Evolutionary conservation across 495 filamentous ascomycete species (phyloP).

Genomic region (Viridothelium virens): DNA sequence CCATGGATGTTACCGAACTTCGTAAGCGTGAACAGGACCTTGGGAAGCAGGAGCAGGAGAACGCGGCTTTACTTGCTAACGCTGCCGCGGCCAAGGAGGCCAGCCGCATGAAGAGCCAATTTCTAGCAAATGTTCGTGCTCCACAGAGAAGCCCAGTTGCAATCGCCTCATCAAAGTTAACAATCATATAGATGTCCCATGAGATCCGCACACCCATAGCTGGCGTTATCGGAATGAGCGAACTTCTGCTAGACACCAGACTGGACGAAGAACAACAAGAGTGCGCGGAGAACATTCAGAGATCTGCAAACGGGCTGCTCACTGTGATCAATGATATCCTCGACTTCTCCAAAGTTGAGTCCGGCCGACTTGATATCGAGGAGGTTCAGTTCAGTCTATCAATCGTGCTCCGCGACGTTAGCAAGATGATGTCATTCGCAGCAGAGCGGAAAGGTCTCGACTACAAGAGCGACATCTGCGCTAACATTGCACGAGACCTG

Average conservation of each 20-base stretch:
- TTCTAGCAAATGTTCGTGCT: slow-evolving; percentile 47
- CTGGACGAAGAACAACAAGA: slow-evolving; percentile 63
- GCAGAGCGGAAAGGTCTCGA: slow-evolving; percentile 34
- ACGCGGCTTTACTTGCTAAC: slow-evolving; percentile 53
- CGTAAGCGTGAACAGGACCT: slow-evolving; percentile 51
- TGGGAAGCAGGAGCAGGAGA: slow-evolving; percentile 52
- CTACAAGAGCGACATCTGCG: slow-evolving; percentile 28
- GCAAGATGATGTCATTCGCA: slow-evolving; percentile 51
- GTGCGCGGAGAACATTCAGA: slow-evolving; percentile 67
- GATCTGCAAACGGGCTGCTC: slow-evolving; percentile 72
- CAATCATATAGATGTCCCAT: slow-evolving; percentile 56
- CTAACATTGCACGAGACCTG: slow-evolving; percentile 26
- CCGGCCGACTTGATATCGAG: slow-evolving; percentile 64
- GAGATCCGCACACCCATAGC: slow-evolving; percentile 76
- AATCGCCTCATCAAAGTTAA: no score
- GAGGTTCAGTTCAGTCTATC: slow-evolving; percentile 72
- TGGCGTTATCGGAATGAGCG: slow-evolving; percentile 37
- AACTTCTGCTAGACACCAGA: slow-evolving; percentile 48
- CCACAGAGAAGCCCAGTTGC: no score
- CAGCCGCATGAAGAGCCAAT: slow-evolving; percentile 59
- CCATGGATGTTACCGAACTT: slow-evolving; percentile 61
- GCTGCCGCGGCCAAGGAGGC: slow-evolving; percentile 63
- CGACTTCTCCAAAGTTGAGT: slow-evolving; percentile 82
- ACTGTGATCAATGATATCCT: slow-evolving; percentile 87
- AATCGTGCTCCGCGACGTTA: slow-evolving; percentile 61